These are phyloP conservation scores for Trametes punicea DNA, from an alignment of 768 basidiomycete genomes.

Conservation along the genomic window DNA sequence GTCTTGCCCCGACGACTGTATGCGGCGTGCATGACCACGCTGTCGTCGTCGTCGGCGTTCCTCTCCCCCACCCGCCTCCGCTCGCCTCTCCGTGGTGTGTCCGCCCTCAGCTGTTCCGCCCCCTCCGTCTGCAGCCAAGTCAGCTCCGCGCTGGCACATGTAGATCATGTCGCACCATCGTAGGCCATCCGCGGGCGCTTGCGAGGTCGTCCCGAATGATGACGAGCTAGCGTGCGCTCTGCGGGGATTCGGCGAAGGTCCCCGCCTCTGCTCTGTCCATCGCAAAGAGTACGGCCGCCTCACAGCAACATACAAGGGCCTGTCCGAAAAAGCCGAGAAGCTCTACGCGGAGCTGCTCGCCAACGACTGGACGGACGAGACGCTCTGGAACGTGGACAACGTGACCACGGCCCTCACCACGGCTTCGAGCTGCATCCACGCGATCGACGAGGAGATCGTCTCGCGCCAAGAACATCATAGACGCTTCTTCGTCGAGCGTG, in stretches of 20 bases:
- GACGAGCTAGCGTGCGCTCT: neutral
- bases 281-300: conserved; percentile 1
- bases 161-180: conserved; percentile 3
- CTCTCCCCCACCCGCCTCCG: neutral
- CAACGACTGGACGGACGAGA: neutral
- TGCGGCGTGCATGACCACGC: neutral
- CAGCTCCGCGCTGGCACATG: neutral
- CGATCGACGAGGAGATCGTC: conserved; percentile 1
- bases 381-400: neutral
- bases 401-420: neutral
- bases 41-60: neutral
- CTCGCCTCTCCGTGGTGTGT: too few species aligned
- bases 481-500: conserved; percentile 7
- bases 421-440: neutral
- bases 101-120: too few species aligned
- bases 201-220: conserved; percentile 1
- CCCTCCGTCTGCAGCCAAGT: neutral
- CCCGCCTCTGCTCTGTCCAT: conserved; percentile 3
- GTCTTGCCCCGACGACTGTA: neutral
- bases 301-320: conserved; percentile 2
- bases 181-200: neutral
- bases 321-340: neutral
- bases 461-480: conserved; percentile 3
- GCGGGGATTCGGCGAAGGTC: neutral
- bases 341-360: neutral